phyloP scores from a whole-genome alignment of 306 rosid species.

The Dalbergia oliveri region DNA sequence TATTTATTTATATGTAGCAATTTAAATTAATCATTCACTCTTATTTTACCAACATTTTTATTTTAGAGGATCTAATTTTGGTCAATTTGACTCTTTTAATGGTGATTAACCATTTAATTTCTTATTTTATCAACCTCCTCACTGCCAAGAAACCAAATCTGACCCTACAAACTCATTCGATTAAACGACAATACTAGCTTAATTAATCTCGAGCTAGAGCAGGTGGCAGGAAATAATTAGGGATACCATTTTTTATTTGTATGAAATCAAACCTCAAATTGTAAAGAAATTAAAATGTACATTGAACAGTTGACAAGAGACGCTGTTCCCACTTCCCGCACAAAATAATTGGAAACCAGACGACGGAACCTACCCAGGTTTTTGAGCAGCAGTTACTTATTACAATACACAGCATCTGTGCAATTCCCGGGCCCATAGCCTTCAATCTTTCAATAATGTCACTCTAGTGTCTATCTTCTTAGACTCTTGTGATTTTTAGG shows the following conservation, averaged over 20 bases:
- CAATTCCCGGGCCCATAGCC: neutral
- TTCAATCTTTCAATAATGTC: too few species aligned
- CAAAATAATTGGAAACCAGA: neutral
- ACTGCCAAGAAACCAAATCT: too few species aligned
- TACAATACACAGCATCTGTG: neutral
- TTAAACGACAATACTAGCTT: neutral
- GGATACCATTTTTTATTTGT: neutral
- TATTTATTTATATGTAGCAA: too few species aligned
- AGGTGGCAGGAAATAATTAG: neutral
- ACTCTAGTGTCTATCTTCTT: too few species aligned
- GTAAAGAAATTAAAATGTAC: neutral
- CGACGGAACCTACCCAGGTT: neutral
- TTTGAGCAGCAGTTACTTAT: neutral
- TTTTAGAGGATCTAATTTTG: too few species aligned
- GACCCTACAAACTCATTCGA: neutral
- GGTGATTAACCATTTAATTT: too few species aligned
- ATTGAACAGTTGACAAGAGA: neutral
- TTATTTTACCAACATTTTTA: too few species aligned
- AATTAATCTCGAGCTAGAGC: neutral
- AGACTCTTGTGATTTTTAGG: too few species aligned
- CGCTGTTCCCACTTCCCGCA: neutral
- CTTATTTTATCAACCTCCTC: too few species aligned
- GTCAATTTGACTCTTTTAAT: too few species aligned
- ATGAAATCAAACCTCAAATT: neutral
- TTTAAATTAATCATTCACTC: too few species aligned